These are phyloP conservation scores for Linaria vulgaris DNA, from an alignment of 257 asterid species.

Conservation along the genomic window DNA sequence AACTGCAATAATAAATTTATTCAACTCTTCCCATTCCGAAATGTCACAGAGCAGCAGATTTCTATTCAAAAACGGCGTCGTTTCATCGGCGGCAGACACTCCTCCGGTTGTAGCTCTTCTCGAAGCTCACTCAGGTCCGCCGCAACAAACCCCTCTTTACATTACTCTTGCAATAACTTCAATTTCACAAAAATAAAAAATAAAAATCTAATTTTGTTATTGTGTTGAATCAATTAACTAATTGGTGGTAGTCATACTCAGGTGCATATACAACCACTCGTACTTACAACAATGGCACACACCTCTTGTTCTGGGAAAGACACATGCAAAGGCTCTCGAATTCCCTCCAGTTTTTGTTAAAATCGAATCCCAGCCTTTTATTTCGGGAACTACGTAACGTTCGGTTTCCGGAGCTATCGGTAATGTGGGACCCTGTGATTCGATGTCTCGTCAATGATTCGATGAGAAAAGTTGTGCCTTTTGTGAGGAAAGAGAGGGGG, in stretches of 20 bases:
- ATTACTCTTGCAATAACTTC: not conserved
- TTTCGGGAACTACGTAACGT: conserved; percentile 29
- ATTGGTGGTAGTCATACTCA: conserved; percentile 30
- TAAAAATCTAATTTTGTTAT: too few relatives aligned
- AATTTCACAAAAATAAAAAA: not conserved
- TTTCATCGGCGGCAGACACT: conserved; percentile 40
- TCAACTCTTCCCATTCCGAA: too few relatives aligned
- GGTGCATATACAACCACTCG: conserved; percentile 98
- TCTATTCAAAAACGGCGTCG: conserved; percentile 66
- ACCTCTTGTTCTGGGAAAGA: conserved; percentile 78
- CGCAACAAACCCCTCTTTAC: not conserved
- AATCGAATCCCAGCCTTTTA: conserved; percentile 49
- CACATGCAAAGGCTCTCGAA: conserved; percentile 67
- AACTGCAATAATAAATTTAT: too few relatives aligned
- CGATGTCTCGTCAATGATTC: conserved; percentile 59
- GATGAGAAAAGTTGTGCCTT: conserved; percentile 58
- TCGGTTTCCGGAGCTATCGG: conserved; percentile 28
- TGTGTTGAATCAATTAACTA: too few relatives aligned
- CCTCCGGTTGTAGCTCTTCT: conserved; percentile 71
- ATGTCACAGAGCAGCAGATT: conserved; percentile 46
- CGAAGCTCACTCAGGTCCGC: conserved; percentile 66
- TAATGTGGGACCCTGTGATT: conserved; percentile 56
- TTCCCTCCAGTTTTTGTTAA: conserved; percentile 55
- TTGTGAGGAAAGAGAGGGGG: conserved; percentile 46
- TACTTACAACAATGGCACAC: conserved; percentile 64